Conservation (phyloP, 352 stramenopile species). For the Elongisporangium prolatum region DNA sequence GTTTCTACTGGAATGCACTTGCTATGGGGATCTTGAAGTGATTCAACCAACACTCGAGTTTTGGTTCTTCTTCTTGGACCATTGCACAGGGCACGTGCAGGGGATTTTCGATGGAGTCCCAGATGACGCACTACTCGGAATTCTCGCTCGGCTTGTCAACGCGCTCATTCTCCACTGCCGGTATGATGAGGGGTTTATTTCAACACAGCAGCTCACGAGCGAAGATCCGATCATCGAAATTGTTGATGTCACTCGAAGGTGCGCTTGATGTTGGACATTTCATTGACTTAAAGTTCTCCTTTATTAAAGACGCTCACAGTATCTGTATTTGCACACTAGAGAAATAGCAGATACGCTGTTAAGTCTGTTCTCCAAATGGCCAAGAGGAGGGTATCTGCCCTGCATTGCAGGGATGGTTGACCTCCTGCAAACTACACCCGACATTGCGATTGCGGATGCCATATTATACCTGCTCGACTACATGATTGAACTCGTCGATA, state of each 20-base stretch:
- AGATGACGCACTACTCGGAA: slow-evolving; percentile 37
- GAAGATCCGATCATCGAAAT: slow-evolving; percentile 60
- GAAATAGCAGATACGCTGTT: slow-evolving; percentile 79
- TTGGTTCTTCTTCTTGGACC: slow-evolving; percentile 86
- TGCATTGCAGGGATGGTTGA: slow-evolving; percentile 60
- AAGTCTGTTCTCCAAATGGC: slow-evolving; percentile 82
- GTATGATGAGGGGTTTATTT: slow-evolving; percentile 57
- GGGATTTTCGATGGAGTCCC: slow-evolving; percentile 1
- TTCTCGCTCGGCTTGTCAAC: slow-evolving; percentile 64
- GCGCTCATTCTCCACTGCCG: slow-evolving; percentile 59
- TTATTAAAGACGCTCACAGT: neutral
- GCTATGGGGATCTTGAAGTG: slow-evolving; percentile 43
- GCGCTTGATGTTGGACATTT: neutral
- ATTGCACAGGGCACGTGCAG: slow-evolving; percentile 11
- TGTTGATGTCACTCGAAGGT: slow-evolving; percentile 52
- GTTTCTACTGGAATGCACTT: slow-evolving; percentile 57
- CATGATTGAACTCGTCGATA: slow-evolving; percentile 79
- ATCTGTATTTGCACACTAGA: slow-evolving; percentile 19
- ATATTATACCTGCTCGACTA: slow-evolving; percentile 72
- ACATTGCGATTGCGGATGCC: slow-evolving; percentile 60
- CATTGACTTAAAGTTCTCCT: neutral
- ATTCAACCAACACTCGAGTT: slow-evolving; percentile 77
- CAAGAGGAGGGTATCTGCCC: slow-evolving; percentile 34
- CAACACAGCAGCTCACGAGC: slow-evolving; percentile 37
- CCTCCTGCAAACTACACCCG: slow-evolving; percentile 37